Evolutionary conservation across 2,329 filamentous ascomycete genomes (phyloP), one percentile per base, ranked within the genome.

Genomic region (Ophidiomyces ophidiicola): DNA sequence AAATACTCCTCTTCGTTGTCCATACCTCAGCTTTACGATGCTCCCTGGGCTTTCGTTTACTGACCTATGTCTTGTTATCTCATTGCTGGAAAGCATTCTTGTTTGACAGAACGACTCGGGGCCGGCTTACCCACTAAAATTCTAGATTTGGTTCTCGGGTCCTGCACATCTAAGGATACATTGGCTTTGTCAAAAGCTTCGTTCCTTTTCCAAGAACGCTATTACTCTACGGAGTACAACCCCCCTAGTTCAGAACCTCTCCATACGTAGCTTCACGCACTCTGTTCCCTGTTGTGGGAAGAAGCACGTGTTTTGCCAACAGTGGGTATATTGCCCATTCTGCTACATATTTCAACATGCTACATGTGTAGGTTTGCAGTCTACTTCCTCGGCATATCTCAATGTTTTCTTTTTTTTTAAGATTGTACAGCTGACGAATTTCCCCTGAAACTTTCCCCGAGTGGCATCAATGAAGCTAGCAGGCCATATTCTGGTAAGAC

Each of bases 271-370:
- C 11, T 53, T 45, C 19, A 23, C 44, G 1, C 36, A 39, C 7
- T 51, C 47, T 10, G 41, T 56, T 8, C 45, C 48, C 3, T 54
- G 50, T 33, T 53, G 52, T 36, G 51, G 52, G 15, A 46, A 46
- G 25, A 48, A 44, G 17, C 24, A 26, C n/a, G 36, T 36, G 12
- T 29, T 49, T 30, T 36, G 45, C 20, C 17, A 36, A 12, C 4
- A 36, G 18, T 30, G 21, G 6, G 23, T 33, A 15, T 37, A 34
- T 33, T 44, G 42, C 21, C 38, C 23, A 11, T 19, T 2, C 25
- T 44, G 38, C 20, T 44, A 41, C 21, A 18, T 17, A 14, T 41
- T 37, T 24, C 20, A 15, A 38, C 42, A 44, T 21, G 11, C 20
- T 20, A 28, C 26, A 42, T 33, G 36, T 32, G 26, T 36, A 18